These are phyloP conservation scores for Psilocybe azurescens DNA, from an alignment of 768 basidiomycete species.

Conservation along the genomic window DNA sequence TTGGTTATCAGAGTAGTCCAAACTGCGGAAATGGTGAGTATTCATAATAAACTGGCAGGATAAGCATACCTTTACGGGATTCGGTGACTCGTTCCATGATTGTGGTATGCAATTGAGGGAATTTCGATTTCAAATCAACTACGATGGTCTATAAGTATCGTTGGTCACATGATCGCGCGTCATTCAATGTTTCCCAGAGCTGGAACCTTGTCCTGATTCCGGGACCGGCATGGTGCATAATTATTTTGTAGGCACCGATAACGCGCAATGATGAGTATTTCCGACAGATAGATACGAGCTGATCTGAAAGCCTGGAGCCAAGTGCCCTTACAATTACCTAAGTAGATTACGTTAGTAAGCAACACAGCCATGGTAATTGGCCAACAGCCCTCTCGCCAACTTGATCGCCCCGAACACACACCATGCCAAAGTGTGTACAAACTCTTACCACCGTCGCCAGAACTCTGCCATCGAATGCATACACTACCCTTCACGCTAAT, in stretches of 20 bases:
- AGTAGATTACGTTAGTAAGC: not conserved
- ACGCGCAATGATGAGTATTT: not conserved
- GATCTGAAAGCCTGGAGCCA: not conserved
- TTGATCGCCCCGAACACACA: not conserved
- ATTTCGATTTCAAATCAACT: constrained; percentile 1
- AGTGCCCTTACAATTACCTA: not conserved
- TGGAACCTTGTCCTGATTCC: not conserved
- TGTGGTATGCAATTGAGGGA: constrained; percentile 3
- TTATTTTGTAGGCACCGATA: not conserved
- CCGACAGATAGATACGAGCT: not conserved
- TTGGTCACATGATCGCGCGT: constrained; percentile 17
- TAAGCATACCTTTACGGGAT: constrained; percentile 3
- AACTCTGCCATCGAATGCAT: constrained; percentile 45
- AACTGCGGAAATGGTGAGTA: not conserved
- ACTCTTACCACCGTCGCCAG: constrained; percentile 11
- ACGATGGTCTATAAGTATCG: not conserved
- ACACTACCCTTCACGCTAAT: constrained; percentile 43
- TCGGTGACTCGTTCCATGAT: constrained; percentile 5
- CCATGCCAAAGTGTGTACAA: constrained; percentile 4
- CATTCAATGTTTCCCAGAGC: not conserved
- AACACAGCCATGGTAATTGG: not conserved
- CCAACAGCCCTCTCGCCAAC: not conserved
- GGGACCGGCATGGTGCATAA: not conserved
- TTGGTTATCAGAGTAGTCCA: constrained; percentile 13
- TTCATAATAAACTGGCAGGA: not conserved